phyloP scores from a whole-genome alignment of 2,329 filamentous ascomycete species.

The Colletotrichum melonis region DNA sequence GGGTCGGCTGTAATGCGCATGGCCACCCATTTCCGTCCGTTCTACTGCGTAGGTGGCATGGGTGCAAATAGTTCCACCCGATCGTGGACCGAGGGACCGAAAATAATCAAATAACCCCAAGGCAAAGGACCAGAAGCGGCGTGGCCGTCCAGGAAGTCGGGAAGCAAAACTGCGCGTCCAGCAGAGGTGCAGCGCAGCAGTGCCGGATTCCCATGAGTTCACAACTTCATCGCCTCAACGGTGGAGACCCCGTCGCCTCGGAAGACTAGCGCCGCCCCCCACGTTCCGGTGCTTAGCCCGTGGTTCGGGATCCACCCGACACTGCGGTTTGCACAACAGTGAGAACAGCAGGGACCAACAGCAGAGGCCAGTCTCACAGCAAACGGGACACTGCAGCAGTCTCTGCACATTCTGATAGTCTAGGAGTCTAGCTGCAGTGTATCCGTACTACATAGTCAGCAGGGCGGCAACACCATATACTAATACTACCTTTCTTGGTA shows the following conservation, averaged over 20 bases:
- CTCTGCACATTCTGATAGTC: too few relatives aligned
- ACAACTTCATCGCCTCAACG: background rate
- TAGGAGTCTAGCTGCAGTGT: too few relatives aligned
- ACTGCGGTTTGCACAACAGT: background rate
- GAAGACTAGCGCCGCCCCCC: background rate
- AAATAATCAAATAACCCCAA: background rate
- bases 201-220: background rate
- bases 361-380: too few relatives aligned
- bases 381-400: too few relatives aligned
- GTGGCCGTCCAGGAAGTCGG: background rate
- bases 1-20: background rate
- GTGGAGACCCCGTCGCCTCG: background rate
- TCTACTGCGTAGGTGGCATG: background rate
- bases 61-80: background rate
- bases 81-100: background rate
- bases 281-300: slow-evolving; percentile 10
- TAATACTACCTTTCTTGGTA: background rate
- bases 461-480: too few relatives aligned
- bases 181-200: background rate
- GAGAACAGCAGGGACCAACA: too few relatives aligned
- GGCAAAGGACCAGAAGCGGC: background rate
- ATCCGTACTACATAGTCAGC: too few relatives aligned
- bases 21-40: background rate
- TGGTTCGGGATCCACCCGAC: background rate
- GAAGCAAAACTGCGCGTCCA: background rate